Conservation (phyloP, 2,329 filamentous ascomycete species). For the Botryosphaeria agaves region DNA sequence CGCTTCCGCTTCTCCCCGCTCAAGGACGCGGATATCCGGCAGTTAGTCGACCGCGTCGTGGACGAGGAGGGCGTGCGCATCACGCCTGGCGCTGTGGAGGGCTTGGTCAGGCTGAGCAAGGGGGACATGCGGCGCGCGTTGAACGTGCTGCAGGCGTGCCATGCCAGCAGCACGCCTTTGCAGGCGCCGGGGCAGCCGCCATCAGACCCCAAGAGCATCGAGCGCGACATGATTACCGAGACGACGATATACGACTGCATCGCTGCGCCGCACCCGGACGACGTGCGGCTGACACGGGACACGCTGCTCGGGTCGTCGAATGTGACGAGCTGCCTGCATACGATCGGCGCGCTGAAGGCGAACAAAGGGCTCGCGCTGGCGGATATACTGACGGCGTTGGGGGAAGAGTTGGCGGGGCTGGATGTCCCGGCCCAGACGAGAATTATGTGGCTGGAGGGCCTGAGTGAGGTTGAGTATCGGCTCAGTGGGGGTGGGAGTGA, state of each 20-base stretch:
- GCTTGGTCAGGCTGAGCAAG: constrained; percentile 73
- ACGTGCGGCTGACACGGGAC: constrained; percentile 68
- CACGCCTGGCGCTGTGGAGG: constrained; percentile 64
- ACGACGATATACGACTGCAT: constrained; percentile 94
- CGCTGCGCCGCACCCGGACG: constrained; percentile 78
- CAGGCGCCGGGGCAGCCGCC: constrained; percentile 28
- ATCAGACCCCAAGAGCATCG: constrained; percentile 38
- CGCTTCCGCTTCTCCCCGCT: constrained; percentile 98
- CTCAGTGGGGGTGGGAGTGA: constrained; percentile 79
- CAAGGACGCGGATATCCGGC: constrained; percentile 69
- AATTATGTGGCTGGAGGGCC: constrained; percentile 77
- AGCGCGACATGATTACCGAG: constrained; percentile 75
- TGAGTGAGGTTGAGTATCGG: constrained; percentile 86
- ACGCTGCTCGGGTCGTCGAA: constrained; percentile 74
- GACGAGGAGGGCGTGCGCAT: constrained; percentile 57
- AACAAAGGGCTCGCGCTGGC: constrained; percentile 77
- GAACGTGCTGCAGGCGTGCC: constrained; percentile 89
- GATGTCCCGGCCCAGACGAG: constrained; percentile 77
- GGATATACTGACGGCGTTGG: constrained; percentile 76
- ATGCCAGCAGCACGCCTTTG: constrained; percentile 64
- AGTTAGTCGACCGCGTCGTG: constrained; percentile 69
- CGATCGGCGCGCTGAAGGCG: constrained; percentile 74
- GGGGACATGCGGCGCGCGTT: constrained; percentile 94
- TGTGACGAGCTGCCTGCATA: constrained; percentile 74
- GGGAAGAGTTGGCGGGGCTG: constrained; percentile 65